A percentile compares a stretch with the other conserved stretches of the same genome.
Evolutionary conservation across 371 early-diverging fungal genomes (phyloP).

Genomic region (Mucor piriformis): DNA sequence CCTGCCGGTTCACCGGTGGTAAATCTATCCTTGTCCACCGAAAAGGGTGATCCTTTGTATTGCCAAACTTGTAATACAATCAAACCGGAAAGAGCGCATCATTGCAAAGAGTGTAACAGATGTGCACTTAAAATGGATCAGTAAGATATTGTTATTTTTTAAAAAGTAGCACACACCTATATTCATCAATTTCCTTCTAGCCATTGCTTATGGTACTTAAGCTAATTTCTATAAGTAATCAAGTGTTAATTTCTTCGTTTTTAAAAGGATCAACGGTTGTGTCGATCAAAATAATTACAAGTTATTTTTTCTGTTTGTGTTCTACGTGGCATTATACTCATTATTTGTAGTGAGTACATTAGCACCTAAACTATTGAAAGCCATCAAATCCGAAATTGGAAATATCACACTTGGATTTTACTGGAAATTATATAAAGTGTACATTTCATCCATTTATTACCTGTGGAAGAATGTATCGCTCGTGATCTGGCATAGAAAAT

Average conservation of each 20-base stretch:
- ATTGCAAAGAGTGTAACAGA: conserved; percentile 24
- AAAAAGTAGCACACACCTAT: too few relatives aligned
- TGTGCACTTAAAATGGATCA: conserved; percentile 36
- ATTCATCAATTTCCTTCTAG: conserved; percentile 9
- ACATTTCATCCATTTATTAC: conserved; percentile 15
- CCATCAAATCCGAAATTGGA: not conserved
- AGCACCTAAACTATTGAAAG: not conserved
- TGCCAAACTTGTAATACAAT: conserved; percentile 13
- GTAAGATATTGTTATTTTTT: conserved; percentile 11
- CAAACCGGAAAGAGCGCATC: conserved; percentile 31
- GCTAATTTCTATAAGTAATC: not conserved
- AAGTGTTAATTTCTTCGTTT: not conserved
- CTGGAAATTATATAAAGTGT: conserved; percentile 18
- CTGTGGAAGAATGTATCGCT: conserved; percentile 13
- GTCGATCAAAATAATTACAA: conserved; percentile 26
- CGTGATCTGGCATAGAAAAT: conserved; percentile 3
- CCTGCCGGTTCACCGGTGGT: not conserved
- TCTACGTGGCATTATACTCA: conserved; percentile 23
- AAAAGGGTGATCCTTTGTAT: conserved; percentile 16
- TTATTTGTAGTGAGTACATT: conserved; percentile 2
- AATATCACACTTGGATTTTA: conserved; percentile 10
- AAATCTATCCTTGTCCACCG: not conserved
- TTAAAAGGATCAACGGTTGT: conserved; percentile 30
- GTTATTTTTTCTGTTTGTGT: conserved; percentile 23
- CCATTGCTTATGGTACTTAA: conserved; percentile 27